Evolutionary conservation across 306 rosid genomes (phyloP), one percentile per base, ranked within the genome.

Genomic region (Calophaca sinica): DNA sequence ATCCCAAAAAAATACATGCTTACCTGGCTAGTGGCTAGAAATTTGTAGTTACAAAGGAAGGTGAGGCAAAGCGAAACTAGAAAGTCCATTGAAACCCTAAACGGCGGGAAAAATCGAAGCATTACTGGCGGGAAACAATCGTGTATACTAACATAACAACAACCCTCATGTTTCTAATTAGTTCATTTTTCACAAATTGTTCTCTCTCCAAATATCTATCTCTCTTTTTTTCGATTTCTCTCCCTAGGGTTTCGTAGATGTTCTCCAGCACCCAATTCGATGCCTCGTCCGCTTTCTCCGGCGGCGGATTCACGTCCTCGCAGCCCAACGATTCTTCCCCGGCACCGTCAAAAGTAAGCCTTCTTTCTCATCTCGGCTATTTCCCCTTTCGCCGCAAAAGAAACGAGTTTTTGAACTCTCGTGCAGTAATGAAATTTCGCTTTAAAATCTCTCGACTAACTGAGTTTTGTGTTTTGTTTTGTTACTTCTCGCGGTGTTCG

Each of bases 201-300:
- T 61, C 13, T 61, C 28, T 10, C 20, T 10, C 20, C 4, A 15
- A n/a, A 38, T 29, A 3, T 62, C 73, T n/a, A 14, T 68, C 31
- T 45, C 59, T 78, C 51, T 32, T 5, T 7, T 20, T 28, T 9
- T 9, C 48, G 14, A 45, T 44, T 48, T 82, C 67, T 75, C 68
- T 59, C 32, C 80, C 80, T 63, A 54, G 82, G 81, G 76, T 85
- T 89, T 68, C 70, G 15, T 8, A 64, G 50, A 96, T 92, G 99
- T 90, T 84, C 75, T 90, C 97, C 38, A 20, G 85, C 71, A 82
- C 86, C 79, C 99, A 92, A 87, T 88, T 89, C 38, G 98, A 96
- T 3, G 2, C 83, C 48, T 5, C 68, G 51, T 7, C 87, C 50
- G 81, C 87, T 71, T 91, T 88, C 82, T 70, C 86, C 49, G 92